Evolutionary conservation across 2,329 filamentous ascomycete genomes (phyloP).

Genomic region (Colletotrichum phormii): DNA sequence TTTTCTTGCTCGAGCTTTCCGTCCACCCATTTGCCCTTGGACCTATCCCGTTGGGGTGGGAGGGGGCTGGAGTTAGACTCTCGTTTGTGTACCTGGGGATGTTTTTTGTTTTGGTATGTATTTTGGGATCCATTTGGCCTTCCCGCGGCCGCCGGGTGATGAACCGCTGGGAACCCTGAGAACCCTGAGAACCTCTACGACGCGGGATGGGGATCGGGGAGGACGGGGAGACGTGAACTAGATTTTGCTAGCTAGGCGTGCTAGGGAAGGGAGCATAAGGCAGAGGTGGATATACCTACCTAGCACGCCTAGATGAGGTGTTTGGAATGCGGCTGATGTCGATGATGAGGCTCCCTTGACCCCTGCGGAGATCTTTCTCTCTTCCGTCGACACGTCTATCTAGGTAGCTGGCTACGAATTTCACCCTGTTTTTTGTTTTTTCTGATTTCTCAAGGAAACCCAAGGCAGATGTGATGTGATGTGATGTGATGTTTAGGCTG

Average conservation of each 20-base stretch:
- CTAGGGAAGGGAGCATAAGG: background rate
- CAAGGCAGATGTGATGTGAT: background rate
- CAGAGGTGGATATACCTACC: background rate
- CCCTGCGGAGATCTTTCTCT: constrained; percentile 6
- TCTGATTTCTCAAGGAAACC: background rate
- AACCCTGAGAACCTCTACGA: background rate
- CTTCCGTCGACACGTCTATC: background rate
- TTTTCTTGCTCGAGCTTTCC: background rate
- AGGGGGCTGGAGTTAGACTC: too few species aligned
- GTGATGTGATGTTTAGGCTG: background rate
- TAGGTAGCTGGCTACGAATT: background rate
- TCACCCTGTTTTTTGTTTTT: fast-evolving
- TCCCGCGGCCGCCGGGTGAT: background rate
- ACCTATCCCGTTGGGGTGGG: too few species aligned
- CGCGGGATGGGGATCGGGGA: background rate
- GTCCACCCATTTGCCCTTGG: background rate
- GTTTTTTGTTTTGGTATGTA: background rate
- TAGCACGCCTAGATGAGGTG: background rate
- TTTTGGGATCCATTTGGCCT: background rate
- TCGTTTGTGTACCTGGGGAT: background rate
- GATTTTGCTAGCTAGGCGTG: background rate
- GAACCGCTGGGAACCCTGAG: background rate
- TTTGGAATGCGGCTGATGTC: constrained; percentile 12
- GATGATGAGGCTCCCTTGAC: constrained; percentile 18
- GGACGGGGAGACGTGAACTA: background rate